Percentiles rank a stretch among this genome's conserved stretches.
Conservation (phyloP, 83 land plant species). For the Diphasiastrum complanatum region DNA sequence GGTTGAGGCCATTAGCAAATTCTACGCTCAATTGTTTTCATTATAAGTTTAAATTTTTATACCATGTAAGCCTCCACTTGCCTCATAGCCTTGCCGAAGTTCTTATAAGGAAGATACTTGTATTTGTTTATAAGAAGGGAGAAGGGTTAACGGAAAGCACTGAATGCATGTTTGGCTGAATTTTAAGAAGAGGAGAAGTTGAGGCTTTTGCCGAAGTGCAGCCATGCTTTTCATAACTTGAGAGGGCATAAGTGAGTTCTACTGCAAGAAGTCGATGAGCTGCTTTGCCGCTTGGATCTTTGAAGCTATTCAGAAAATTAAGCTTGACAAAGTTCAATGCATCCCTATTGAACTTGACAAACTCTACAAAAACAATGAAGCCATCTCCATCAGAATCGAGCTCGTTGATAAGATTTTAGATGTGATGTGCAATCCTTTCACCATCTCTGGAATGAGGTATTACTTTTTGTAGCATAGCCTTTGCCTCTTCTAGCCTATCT, state of each 20-base stretch:
- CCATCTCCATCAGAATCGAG: no score
- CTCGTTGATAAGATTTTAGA: conserved; percentile 91
- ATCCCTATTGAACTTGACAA: no score
- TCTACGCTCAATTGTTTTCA: no score
- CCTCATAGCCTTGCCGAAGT: conserved; percentile 48
- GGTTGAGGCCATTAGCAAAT: no score
- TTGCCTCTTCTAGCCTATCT: conserved; percentile 84
- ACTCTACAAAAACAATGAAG: no score
- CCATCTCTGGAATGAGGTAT: conserved; percentile 55
- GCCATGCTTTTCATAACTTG: conserved; percentile 51
- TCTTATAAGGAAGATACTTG: conserved; percentile 48
- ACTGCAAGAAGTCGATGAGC: no score
- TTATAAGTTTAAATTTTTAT: no score
- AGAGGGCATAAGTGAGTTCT: conserved; percentile 69
- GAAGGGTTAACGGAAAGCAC: background rate
- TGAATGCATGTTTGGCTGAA: conserved; percentile 54
- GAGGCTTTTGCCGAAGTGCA: conserved; percentile 50
- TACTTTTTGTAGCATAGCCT: conserved; percentile 59
- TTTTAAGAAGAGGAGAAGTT: conserved; percentile 44
- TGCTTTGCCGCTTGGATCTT: no score
- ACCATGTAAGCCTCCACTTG: no score
- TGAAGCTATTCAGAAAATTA: no score
- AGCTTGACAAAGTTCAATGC: no score
- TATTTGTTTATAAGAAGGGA: conserved; percentile 22
- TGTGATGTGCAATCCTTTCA: conserved; percentile 75